phyloP scores from a whole-genome alignment of 2,329 filamentous ascomycete species.

The Aspergillus ibericus region DNA sequence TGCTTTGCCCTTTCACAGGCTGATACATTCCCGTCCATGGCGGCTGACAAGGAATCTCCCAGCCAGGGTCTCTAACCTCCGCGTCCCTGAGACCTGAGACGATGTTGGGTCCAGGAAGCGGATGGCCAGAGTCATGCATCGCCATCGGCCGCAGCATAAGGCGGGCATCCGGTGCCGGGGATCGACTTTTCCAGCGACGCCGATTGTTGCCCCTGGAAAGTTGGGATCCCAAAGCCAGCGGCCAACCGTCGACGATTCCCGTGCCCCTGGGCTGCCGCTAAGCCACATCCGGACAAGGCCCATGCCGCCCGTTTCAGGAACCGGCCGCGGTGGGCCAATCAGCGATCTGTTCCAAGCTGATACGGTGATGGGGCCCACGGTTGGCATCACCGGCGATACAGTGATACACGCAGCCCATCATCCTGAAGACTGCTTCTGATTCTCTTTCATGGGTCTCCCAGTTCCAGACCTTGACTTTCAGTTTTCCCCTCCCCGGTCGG shows the following conservation, averaged over 20 bases:
- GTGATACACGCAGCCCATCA: too few species aligned
- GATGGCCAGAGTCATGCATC: not conserved
- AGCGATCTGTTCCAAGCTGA: not conserved
- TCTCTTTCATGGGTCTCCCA: too few species aligned
- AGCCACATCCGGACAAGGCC: not conserved
- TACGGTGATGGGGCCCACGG: not conserved
- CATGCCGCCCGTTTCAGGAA: slow-evolving; percentile 15
- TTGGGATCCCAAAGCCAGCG: not conserved
- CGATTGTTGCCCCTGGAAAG: not conserved
- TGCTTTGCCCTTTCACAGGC: not conserved
- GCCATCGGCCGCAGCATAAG: not conserved
- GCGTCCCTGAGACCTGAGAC: not conserved
- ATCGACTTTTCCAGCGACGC: not conserved
- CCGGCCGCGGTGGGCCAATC: slow-evolving; percentile 3
- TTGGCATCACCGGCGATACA: not conserved
- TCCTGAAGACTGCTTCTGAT: too few species aligned
- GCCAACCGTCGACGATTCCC: not conserved
- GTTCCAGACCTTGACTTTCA: too few species aligned
- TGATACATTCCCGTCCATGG: slow-evolving; percentile 4
- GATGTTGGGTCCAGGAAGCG: not conserved
- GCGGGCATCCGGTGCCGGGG: not conserved
- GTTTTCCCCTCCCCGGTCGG: too few species aligned
- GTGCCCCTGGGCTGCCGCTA: slow-evolving; percentile 8
- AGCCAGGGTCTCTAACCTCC: not conserved
- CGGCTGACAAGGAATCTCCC: not conserved